Evolutionary conservation across 1,284 basidiomycete species (phyloP).

Genomic region (Apiotrichum sp.): DNA sequence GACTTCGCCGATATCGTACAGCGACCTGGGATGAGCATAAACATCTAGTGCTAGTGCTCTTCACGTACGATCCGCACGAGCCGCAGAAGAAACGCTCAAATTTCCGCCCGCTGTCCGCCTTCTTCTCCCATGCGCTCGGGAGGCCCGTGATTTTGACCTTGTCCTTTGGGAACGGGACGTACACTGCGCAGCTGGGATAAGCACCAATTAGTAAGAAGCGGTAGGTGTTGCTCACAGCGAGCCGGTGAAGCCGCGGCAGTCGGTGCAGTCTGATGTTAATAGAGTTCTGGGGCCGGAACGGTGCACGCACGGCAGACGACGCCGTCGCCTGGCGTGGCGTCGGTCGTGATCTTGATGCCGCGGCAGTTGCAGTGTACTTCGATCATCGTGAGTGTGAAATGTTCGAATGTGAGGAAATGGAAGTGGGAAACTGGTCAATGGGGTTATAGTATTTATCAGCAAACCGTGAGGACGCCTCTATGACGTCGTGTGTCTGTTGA

Average conservation of each 20-base stretch:
- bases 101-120: neutral
- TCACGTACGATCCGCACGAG: neutral
- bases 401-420: neutral
- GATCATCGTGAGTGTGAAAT: neutral
- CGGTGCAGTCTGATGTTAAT: neutral
- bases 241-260: constrained; percentile 1
- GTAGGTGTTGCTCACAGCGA: neutral
- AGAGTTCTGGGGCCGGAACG: neutral
- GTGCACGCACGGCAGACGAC: neutral
- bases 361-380: neutral
- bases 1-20: neutral
- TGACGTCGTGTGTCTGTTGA: no score
- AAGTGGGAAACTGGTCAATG: no score
- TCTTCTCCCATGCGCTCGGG: neutral
- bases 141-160: neutral
- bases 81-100: neutral
- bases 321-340: neutral
- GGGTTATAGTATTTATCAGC: no score
- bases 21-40: neutral
- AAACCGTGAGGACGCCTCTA: no score
- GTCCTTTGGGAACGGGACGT: neutral
- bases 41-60: no score
- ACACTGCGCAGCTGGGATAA: neutral
- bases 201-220: neutral
- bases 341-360: neutral